Evolutionary conservation across 2,329 filamentous ascomycete species (phyloP).

Genomic region (Aureobasidium pullulans): DNA sequence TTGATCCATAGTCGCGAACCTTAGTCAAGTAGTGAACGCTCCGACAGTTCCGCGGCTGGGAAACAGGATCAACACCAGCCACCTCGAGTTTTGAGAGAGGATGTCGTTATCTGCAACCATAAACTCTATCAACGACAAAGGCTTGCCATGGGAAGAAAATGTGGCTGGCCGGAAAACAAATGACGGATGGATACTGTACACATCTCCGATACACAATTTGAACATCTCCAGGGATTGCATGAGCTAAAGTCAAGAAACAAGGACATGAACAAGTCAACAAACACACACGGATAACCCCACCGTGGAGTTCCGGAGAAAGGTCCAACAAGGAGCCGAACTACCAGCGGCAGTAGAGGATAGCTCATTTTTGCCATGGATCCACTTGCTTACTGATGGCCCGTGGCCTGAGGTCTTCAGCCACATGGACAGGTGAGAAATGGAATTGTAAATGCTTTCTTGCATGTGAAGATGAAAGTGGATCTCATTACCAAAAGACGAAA

Average conservation of each 20-base stretch:
- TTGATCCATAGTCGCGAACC: neutral
- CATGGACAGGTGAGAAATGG: too few species aligned
- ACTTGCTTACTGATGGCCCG: neutral
- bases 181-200: neutral
- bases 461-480: neutral
- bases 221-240: neutral
- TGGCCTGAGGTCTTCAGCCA: neutral
- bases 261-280: neutral
- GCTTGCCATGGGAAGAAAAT: neutral
- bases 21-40: neutral
- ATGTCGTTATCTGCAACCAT: neutral
- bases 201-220: neutral
- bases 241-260: neutral
- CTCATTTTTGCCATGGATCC: neutral
- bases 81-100: neutral
- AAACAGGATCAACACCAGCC: neutral
- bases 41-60: neutral
- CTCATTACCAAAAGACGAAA: neutral
- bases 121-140: neutral
- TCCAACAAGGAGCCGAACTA: neutral
- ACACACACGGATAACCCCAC: neutral
- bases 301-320: neutral
- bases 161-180: neutral
- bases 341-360: neutral
- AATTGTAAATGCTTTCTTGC: neutral